A percentile compares a stretch with the other conserved stretches of the same genome.
Conservation (phyloP, 768 basidiomycete genomes). For the Lactarius pseudohatsudake region DNA sequence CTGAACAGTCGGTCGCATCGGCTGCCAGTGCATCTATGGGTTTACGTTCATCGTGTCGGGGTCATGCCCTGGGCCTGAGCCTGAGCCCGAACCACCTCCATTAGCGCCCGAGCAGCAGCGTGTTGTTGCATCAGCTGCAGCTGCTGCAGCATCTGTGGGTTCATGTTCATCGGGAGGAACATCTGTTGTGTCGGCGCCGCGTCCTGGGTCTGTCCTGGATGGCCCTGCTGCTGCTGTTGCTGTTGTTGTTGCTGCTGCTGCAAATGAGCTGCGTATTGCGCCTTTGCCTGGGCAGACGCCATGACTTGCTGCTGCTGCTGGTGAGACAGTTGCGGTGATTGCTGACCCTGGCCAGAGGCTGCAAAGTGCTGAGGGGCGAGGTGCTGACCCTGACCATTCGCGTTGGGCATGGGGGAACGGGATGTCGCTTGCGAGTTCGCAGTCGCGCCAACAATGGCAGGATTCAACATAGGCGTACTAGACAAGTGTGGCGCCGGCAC, state of each 20-base stretch:
- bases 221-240: conserved; percentile 27
- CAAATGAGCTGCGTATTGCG: conserved; percentile 6
- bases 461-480: conserved; percentile 29
- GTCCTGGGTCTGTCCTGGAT: conserved; percentile 8
- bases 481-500: conserved; percentile 27
- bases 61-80: no score
- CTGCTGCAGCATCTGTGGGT: not conserved
- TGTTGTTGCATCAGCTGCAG: conserved; percentile 27
- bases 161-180: no score
- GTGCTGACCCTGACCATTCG: conserved; percentile 30
- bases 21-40: no score
- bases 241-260: conserved; percentile 25
- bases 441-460: conserved; percentile 1
- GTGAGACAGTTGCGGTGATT: conserved; percentile 22
- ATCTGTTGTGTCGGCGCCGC: no score
- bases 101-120: no score
- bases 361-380: conserved; percentile 12
- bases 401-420: conserved; percentile 27
- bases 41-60: no score
- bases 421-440: conserved; percentile 21
- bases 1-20: no score
- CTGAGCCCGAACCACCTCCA: no score
- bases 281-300: not conserved
- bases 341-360: conserved; percentile 13
- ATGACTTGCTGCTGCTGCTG: conserved; percentile 19